These are phyloP conservation scores for Ampelomyces quisqualis DNA, from an alignment of 2,329 filamentous ascomycete species.

Conservation along the genomic window DNA sequence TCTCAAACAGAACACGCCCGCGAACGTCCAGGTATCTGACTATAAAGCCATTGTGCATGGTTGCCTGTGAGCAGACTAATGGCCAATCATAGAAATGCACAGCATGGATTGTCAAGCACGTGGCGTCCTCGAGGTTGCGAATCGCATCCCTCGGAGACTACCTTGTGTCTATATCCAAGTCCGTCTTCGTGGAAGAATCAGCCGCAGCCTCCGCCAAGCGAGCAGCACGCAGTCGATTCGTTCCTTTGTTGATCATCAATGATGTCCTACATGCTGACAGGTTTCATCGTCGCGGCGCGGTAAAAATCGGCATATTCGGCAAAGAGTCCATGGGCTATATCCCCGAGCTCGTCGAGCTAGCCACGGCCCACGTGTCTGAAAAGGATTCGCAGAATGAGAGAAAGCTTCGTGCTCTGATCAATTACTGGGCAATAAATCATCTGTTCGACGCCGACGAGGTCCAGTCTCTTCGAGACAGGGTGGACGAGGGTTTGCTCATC, in stretches of 20 bases:
- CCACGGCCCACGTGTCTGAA: slow-evolving; percentile 54
- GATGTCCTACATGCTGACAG: slow-evolving; percentile 65
- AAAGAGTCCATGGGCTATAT: slow-evolving; percentile 57
- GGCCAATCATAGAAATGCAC: slow-evolving; percentile 70
- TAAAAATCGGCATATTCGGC: slow-evolving; percentile 12
- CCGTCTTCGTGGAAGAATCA: slow-evolving; percentile 46
- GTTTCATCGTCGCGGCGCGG: slow-evolving; percentile 18
- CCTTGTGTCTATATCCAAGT: slow-evolving; percentile 66
- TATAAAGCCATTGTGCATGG: slow-evolving; percentile 19
- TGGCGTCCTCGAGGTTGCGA: slow-evolving; percentile 67
- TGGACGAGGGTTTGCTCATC: slow-evolving; percentile 49
- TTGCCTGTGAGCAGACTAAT: slow-evolving; percentile 37
- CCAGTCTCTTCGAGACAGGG: slow-evolving; percentile 60
- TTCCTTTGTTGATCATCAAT: slow-evolving; percentile 75
- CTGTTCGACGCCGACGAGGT: slow-evolving; percentile 62
- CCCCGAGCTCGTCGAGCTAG: slow-evolving; percentile 61
- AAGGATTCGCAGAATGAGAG: slow-evolving; percentile 65
- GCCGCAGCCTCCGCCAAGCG: slow-evolving; percentile 47
- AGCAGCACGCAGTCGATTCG: slow-evolving; percentile 66
- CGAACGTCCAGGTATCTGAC: slow-evolving; percentile 39
- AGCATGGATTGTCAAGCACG: slow-evolving; percentile 75
- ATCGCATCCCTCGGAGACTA: slow-evolving; percentile 72
- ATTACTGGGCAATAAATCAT: slow-evolving; percentile 67
- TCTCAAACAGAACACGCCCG: slow-evolving; percentile 28
- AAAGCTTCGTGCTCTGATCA: slow-evolving; percentile 61